Evolutionary conservation across 495 filamentous ascomycete species (phyloP).

Genomic region (Annulohypoxylon moriforme): DNA sequence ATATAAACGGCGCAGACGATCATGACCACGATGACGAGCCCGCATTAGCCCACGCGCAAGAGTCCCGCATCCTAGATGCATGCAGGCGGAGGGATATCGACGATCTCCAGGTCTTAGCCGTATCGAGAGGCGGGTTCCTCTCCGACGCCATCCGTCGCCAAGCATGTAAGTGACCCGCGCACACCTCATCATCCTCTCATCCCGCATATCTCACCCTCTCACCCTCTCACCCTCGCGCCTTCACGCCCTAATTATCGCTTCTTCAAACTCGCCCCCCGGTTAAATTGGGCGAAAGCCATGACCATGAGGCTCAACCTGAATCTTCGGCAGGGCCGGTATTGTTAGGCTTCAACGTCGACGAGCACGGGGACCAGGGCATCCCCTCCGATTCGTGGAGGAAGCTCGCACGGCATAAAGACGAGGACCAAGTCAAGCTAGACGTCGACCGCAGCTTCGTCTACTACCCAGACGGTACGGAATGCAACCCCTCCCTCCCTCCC

Average conservation of each 20-base stretch:
- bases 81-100: slow-evolving; percentile 73
- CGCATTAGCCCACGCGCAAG: slow-evolving; percentile 44
- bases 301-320: slow-evolving; percentile 33
- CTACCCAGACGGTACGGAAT: slow-evolving; percentile 79
- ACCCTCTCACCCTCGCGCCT: background rate
- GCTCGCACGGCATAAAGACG: slow-evolving; percentile 78
- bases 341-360: slow-evolving; percentile 64
- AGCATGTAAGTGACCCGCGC: slow-evolving; percentile 76
- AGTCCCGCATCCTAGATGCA: slow-evolving; percentile 69
- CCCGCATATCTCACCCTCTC: too few relatives aligned
- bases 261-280: slow-evolving; percentile 21
- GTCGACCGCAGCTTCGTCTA: slow-evolving; percentile 97
- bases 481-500: background rate
- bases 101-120: slow-evolving; percentile 72
- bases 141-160: slow-evolving; percentile 80
- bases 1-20: slow-evolving; percentile 10
- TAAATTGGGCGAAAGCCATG: slow-evolving; percentile 18
- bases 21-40: slow-evolving; percentile 19
- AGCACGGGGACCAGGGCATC: slow-evolving; percentile 31
- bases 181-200: slow-evolving; percentile 3
- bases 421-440: slow-evolving; percentile 89
- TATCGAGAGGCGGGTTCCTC: slow-evolving; percentile 78
- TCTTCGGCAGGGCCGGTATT: slow-evolving; percentile 77
- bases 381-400: slow-evolving; percentile 58
- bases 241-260: background rate